A percentile compares a stretch with the other conserved stretches of the same genome.
These are phyloP conservation scores for Microstegium vimineum DNA, from an alignment of 176 grass and related monocot genomes.

Conservation along the genomic window DNA sequence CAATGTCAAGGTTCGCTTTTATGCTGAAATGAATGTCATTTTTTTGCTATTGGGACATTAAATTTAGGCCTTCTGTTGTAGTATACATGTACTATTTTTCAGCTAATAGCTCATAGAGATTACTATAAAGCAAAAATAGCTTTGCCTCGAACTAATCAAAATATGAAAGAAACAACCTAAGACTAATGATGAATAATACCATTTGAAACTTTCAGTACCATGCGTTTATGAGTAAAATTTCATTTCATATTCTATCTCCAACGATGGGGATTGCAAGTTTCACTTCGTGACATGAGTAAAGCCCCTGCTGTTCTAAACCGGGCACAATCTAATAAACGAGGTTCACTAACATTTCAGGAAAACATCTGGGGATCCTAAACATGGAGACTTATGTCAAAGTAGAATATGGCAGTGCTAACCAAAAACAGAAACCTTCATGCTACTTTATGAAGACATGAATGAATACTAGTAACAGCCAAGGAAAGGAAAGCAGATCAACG, in stretches of 20 bases:
- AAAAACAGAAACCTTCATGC: neutral
- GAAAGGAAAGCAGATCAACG: neutral
- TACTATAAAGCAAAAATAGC: neutral
- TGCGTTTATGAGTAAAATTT: neutral
- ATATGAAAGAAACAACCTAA: neutral
- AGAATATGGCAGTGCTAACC: neutral
- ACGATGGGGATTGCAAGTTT: neutral
- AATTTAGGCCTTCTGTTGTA: conserved; percentile 4
- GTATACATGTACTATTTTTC: neutral
- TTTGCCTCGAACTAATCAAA: neutral
- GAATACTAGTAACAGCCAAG: neutral
- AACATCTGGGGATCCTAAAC: neutral
- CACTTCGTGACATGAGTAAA: neutral
- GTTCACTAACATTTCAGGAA: neutral
- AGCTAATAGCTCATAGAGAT: neutral
- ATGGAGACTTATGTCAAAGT: neutral
- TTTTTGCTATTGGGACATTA: neutral
- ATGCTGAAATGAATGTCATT: neutral
- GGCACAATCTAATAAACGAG: neutral
- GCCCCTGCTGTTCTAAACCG: neutral
- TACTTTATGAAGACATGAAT: neutral
- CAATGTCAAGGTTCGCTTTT: neutral
- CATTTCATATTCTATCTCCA: neutral
- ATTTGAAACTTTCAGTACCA: neutral
- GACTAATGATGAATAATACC: neutral